A percentile compares a stretch with the other conserved stretches of the same genome.
phyloP scores from a whole-genome alignment of 805 yeast genomes.

The Kodamaea hsintzibuensis region DNA sequence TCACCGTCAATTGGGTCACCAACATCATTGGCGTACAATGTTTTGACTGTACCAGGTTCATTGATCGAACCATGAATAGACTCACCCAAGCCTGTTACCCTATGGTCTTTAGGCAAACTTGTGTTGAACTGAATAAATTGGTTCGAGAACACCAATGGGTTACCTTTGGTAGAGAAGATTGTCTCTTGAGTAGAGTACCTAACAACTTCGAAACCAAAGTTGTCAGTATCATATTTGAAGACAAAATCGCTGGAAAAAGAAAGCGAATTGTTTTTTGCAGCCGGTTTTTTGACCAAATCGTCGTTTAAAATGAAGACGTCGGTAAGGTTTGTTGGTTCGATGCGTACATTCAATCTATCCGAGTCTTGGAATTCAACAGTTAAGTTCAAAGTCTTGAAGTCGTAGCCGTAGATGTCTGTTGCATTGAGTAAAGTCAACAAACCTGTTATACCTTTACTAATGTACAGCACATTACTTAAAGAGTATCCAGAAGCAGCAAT shows the following conservation, averaged over 20 bases:
- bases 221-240: slow-evolving; percentile 13
- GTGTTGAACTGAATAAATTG: slow-evolving; percentile 33
- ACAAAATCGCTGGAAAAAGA: slow-evolving; percentile 18
- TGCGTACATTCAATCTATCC: slow-evolving; percentile 20
- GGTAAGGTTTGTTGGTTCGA: slow-evolving; percentile 20
- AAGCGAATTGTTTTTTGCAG: slow-evolving; percentile 9
- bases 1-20: slow-evolving; percentile 29
- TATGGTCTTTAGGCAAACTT: slow-evolving; percentile 25
- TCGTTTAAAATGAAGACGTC: slow-evolving; percentile 24
- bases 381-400: slow-evolving; percentile 21
- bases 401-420: slow-evolving; percentile 25
- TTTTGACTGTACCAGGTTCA: slow-evolving; percentile 27
- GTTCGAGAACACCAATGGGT: slow-evolving; percentile 31
- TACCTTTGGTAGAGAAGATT: slow-evolving; percentile 29
- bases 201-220: slow-evolving; percentile 18
- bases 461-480: slow-evolving; percentile 13
- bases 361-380: slow-evolving; percentile 21
- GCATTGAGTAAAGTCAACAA: slow-evolving; percentile 17
- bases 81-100: slow-evolving; percentile 33
- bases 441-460: slow-evolving; percentile 16
- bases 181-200: slow-evolving; percentile 23
- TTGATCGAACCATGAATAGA: slow-evolving; percentile 27
- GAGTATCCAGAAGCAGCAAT: slow-evolving; percentile 21
- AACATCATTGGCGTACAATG: slow-evolving; percentile 29
- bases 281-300: slow-evolving; percentile 16